phyloP scores from a whole-genome alignment of 2,329 filamentous ascomycete genomes.

The Aplosporella prunicola region DNA sequence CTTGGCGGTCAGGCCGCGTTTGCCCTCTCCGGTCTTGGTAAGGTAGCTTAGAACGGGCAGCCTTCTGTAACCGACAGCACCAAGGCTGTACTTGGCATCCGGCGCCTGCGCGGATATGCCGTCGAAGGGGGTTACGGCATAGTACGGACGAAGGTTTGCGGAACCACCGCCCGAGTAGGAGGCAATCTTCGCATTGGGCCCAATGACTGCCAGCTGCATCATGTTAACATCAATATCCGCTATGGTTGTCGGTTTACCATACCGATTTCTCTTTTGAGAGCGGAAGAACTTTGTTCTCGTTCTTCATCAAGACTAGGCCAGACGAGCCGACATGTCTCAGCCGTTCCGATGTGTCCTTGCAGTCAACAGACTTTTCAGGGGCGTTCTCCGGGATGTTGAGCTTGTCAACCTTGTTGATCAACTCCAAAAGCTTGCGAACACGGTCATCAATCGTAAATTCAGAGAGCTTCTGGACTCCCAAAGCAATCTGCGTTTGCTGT shows the following conservation, averaged over 20 bases:
- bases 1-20: slow-evolving; percentile 2
- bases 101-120: slow-evolving; percentile 13
- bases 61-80: slow-evolving; percentile 54
- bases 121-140: slow-evolving; percentile 21
- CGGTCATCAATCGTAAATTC: slow-evolving; percentile 26
- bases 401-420: slow-evolving; percentile 60
- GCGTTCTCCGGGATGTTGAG: slow-evolving; percentile 50
- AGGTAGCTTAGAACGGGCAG: slow-evolving; percentile 21
- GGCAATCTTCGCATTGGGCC: slow-evolving; percentile 54
- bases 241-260: background rate
- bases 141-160: slow-evolving; percentile 20
- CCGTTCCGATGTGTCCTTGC: slow-evolving; percentile 45
- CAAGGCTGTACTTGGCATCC: slow-evolving; percentile 43
- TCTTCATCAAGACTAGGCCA: slow-evolving; percentile 64
- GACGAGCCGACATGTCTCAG: slow-evolving; percentile 57
- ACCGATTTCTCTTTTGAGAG: slow-evolving; percentile 53
- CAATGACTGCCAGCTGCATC: slow-evolving; percentile 60
- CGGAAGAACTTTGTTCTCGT: slow-evolving; percentile 55
- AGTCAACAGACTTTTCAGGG: slow-evolving; percentile 50
- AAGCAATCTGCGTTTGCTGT: slow-evolving; percentile 5
- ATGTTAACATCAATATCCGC: background rate
- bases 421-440: slow-evolving; percentile 37
- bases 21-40: slow-evolving; percentile 5
- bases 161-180: slow-evolving; percentile 27
- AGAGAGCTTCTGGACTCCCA: slow-evolving; percentile 44